Evolutionary conservation across 1,284 basidiomycete genomes (phyloP), one percentile per base, ranked within the genome.

Genomic region (Wolfiporia cocos): DNA sequence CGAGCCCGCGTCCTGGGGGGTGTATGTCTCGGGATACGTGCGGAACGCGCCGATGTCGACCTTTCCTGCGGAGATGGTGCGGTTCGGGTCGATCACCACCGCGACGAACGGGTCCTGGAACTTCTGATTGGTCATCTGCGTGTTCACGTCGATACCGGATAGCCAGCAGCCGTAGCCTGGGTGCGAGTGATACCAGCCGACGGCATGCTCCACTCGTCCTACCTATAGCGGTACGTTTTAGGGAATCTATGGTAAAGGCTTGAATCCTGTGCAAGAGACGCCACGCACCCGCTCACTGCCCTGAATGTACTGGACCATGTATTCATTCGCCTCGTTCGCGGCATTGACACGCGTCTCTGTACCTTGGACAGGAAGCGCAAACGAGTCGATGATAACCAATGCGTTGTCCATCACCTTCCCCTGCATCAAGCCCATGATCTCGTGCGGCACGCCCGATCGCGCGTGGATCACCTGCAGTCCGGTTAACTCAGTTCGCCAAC

Each of bases 401-500:
- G 91, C 78, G 46, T 78, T 78, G 6, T 86, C 90, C 33, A 93
- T 74, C 19, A 97, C 85, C 66, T 96, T 96, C 37, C 95, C 95
- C 65, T 97, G 92, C 94, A 99, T 97, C 34, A 98, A 74, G 7
- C 96, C 96, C 96, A 99, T 99, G 58, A 99, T 96, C 69, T 99
- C 95, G 68, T 97, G 92, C 42, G 88, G 86, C 2, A 96, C 95
- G 38, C 95, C 96, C 5, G 94, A 97, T 35, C 95, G 82, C 29
- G 96, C 95, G 64, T 99, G 95, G 57, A 96, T 98, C 43, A 95
- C 92, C 92, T 95, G 29, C 29, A 22, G 22, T 22, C 15, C 19
- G 5, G 21, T 20, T 20, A 17, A 3, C 18, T 15, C 23, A 33
- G 20, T 22, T 26, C 12, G 9, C 12, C n/a, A 33, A 24, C 19